Percentiles rank a stretch among this genome's conserved stretches.
These are phyloP conservation scores for Ophiostoma populinum DNA, from an alignment of 2,329 filamentous ascomycete species.

Conservation along the genomic window DNA sequence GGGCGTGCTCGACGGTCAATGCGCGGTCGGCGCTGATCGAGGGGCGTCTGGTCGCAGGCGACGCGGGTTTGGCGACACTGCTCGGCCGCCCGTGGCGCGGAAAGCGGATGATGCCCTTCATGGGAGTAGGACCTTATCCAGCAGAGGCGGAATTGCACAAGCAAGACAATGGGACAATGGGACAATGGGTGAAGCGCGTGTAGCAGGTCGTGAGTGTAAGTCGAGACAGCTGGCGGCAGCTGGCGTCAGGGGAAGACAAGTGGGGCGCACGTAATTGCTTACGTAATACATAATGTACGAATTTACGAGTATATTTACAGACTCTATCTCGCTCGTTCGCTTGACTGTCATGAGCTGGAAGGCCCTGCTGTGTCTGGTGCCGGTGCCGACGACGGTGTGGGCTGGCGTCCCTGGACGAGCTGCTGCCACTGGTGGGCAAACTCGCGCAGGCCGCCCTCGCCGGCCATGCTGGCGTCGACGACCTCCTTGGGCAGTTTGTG, in stretches of 20 bases:
- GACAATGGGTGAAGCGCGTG: not conserved
- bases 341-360: too few species aligned
- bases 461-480: constrained; percentile 51
- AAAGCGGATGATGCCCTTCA: constrained; percentile 21
- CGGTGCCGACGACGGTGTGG: not conserved
- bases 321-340: too few species aligned
- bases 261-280: not conserved
- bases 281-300: too few species aligned
- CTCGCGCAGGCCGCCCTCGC: constrained; percentile 63
- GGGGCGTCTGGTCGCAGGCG: constrained; percentile 1
- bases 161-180: not conserved
- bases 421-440: constrained; percentile 63
- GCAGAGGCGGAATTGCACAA: too few species aligned
- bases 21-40: too few species aligned
- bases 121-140: constrained; percentile 9
- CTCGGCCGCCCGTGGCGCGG: constrained; percentile 22
- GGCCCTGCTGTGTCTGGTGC: not conserved
- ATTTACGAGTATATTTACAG: too few species aligned
- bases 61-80: constrained; percentile 26
- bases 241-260: constrained; percentile 3
- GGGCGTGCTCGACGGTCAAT: constrained; percentile 6
- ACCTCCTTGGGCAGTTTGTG: constrained; percentile 93
- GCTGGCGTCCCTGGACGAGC: constrained; percentile 17
- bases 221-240: constrained; percentile 11
- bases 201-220: not conserved